These are phyloP conservation scores for Eucalyptus regnans DNA, from an alignment of 345 rosid species.

Conservation along the genomic window DNA sequence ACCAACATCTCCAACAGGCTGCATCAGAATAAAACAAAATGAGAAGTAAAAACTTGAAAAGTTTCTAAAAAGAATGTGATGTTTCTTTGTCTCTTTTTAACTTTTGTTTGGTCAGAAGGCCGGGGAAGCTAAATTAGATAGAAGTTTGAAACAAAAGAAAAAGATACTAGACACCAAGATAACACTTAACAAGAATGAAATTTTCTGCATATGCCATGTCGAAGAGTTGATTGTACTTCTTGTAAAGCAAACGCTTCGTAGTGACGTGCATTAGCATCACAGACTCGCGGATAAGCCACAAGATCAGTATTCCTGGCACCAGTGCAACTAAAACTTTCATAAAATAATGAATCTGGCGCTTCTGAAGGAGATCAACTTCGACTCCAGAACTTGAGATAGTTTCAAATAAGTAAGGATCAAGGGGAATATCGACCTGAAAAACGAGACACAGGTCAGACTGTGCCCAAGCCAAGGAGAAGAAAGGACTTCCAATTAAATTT, in stretches of 20 bases:
- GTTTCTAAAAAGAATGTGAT: neutral
- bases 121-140: neutral
- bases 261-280: constrained; percentile 75
- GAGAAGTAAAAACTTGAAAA: neutral
- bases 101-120: neutral
- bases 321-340: constrained; percentile 72
- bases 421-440: constrained; percentile 83
- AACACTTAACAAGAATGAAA: constrained; percentile 64
- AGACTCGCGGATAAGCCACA: constrained; percentile 74
- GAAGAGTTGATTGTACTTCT: constrained; percentile 77
- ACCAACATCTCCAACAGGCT: constrained; percentile 91
- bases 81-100: neutral
- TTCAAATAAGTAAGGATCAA: constrained; percentile 90
- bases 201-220: constrained; percentile 95
- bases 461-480: neutral
- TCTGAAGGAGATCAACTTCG: constrained; percentile 96
- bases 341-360: constrained; percentile 80
- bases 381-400: constrained; percentile 71
- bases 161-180: neutral
- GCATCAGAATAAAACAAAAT: constrained; percentile 9
- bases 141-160: neutral
- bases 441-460: neutral
- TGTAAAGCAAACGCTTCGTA: constrained; percentile 74
- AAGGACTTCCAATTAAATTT: neutral
- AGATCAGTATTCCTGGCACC: constrained; percentile 68